Evolutionary conservation across 805 yeast genomes (phyloP), one percentile per base, ranked within the genome.

Genomic region (Candida pseudoglaebosa): DNA sequence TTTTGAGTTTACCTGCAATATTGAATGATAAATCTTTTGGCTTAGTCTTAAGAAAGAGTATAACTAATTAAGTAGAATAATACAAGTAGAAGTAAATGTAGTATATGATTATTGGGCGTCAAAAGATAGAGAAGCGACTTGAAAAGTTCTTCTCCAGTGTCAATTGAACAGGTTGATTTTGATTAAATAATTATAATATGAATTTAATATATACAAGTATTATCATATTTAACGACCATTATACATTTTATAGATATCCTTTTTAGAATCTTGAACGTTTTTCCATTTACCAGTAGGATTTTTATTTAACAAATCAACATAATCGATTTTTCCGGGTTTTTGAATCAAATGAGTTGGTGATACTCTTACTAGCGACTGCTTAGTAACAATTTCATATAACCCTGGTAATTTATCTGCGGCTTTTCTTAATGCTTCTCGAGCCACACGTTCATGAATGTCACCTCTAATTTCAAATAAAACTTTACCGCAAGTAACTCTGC

Each of bases 321-420:
- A 78, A 57, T 88, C 75, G 24, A 73, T 57, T 16, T 66, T 57
- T 13, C 62, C 68, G 1, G 75, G 73, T 5, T 65, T 68, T 30
- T 71, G 73, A 38, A 67, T 65, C 39, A 81, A 78, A 22, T 71
- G 56, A 32, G 75, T 73, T 42, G 85, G 66, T 16, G 96, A 87
- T 10, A 82, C 82, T 66, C 95, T 80, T 24, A 89, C 78, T 42
- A 76, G 65, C 28, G 84, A 71, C 17, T 75, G 73, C 48, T 63
- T 71, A 39, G 78, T 78, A 31, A 91, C 78, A 54, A 91, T 83
- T 65, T 91, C 98, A 65, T 82, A 90, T 35, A 79, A 75, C 12
- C 98, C 98, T 0, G 99, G 99, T 41, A 93, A 73, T 58, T 91
- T 91, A 45, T 81, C 88, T 31, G 91, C 83, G 4, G 96, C 96